These are phyloP conservation scores for Tylopilus subfusipes DNA, from an alignment of 768 basidiomycete species.

Conservation along the genomic window DNA sequence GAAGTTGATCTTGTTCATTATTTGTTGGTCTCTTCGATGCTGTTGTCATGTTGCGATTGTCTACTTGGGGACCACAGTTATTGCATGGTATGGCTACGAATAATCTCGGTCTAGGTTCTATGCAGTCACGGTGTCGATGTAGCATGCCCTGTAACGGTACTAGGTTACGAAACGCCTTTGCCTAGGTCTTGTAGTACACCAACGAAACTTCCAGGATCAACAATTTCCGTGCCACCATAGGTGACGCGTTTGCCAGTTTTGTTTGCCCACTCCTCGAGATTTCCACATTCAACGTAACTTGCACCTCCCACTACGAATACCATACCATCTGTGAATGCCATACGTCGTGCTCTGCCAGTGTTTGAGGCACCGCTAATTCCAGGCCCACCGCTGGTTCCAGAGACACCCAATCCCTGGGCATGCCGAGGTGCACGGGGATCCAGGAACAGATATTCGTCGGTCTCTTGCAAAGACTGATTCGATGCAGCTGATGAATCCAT, in stretches of 20 bases:
- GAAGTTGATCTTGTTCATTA: not conserved
- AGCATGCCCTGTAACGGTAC: not conserved
- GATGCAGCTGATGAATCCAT: conserved; percentile 97
- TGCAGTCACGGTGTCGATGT: not conserved
- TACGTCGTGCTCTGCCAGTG: conserved; percentile 46
- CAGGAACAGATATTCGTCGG: conserved; percentile 92
- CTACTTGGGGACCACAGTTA: conserved; percentile 41
- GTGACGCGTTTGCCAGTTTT: conserved; percentile 81
- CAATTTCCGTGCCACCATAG: conserved; percentile 94
- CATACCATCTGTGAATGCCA: conserved; percentile 84
- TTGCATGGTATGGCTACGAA: conserved; percentile 18
- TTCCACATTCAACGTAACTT: conserved; percentile 96
- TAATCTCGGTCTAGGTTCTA: not conserved
- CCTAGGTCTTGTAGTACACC: conserved; percentile 64
- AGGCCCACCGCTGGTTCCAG: conserved; percentile 45
- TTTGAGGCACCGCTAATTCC: conserved; percentile 34
- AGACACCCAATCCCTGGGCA: conserved; percentile 42
- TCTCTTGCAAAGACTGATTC: conserved; percentile 92
- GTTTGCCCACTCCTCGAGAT: conserved; percentile 88
- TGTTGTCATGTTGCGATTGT: not conserved
- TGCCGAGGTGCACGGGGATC: conserved; percentile 82
- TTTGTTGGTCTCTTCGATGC: conserved; percentile 12
- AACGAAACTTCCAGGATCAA: conserved; percentile 86
- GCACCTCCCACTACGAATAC: conserved; percentile 97
- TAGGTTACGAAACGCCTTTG: conserved; percentile 32